Conservation (phyloP, 1,284 basidiomycete genomes). For the Heterobasidion irregulare region DNA sequence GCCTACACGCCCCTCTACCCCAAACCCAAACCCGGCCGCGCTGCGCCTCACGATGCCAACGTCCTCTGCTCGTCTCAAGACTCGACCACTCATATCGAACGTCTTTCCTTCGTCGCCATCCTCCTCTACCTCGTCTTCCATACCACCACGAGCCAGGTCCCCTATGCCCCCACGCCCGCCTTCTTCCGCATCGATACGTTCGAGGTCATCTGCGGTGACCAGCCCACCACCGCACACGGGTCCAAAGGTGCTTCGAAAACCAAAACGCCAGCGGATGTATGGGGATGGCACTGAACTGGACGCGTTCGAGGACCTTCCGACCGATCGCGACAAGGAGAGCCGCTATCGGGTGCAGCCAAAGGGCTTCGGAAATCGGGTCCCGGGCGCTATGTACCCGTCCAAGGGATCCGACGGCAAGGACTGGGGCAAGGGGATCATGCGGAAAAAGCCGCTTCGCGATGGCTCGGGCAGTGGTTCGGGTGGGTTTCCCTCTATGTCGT, state of each 20-base stretch:
- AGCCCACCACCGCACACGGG: conserved; percentile 28
- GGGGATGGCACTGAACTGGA: conserved; percentile 94
- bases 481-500: conserved; percentile 18
- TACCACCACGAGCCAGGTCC: neutral
- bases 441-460: conserved; percentile 34
- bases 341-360: conserved; percentile 64
- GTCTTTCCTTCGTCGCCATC: conserved; percentile 13
- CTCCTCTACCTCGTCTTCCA: conserved; percentile 45
- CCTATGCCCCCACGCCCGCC: neutral
- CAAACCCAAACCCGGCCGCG: conserved; percentile 64
- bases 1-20: conserved; percentile 69
- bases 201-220: conserved; percentile 20
- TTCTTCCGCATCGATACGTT: conserved; percentile 35
- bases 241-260: conserved; percentile 66
- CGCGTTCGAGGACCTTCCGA: conserved; percentile 82
- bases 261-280: conserved; percentile 66
- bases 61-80: conserved; percentile 54
- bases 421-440: conserved; percentile 41
- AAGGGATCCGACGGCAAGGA: conserved; percentile 19
- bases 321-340: conserved; percentile 75
- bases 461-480: conserved; percentile 31
- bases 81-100: conserved; percentile 38
- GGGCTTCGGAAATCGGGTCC: conserved; percentile 51
- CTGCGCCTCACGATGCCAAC: conserved; percentile 84
- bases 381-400: conserved; percentile 38